These are phyloP conservation scores for Vaccinium vitisidaea DNA, from an alignment of 148 eudicot genomes.

Conservation along the genomic window DNA sequence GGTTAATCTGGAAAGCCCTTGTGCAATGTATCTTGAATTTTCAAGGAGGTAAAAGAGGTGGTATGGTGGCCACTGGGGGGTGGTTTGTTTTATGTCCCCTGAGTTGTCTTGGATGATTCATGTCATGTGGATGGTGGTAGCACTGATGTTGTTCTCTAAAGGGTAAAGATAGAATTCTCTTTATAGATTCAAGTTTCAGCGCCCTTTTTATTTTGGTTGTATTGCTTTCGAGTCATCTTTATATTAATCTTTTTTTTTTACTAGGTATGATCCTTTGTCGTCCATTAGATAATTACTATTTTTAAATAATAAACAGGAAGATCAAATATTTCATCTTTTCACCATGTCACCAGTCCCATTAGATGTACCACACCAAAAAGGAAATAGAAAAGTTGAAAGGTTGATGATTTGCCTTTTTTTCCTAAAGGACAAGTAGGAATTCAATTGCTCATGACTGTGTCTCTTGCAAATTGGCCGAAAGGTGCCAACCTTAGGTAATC, in stretches of 20 bases:
- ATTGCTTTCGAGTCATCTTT: background rate
- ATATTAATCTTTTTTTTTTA: background rate
- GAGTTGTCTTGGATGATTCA: background rate
- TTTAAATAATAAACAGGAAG: background rate
- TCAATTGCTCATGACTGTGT: slow-evolving; percentile 8
- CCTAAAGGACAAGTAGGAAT: background rate
- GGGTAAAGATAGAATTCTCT: background rate
- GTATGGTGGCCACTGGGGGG: background rate
- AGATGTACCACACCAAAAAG: background rate
- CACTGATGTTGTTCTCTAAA: background rate
- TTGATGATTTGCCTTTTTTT: background rate
- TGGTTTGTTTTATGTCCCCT: background rate
- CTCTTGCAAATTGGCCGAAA: slow-evolving; percentile 13
- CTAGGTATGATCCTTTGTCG: background rate
- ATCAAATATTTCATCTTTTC: background rate
- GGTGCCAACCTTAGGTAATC: background rate
- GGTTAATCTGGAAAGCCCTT: background rate
- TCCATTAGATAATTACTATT: background rate
- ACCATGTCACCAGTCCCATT: background rate
- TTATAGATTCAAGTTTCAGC: background rate
- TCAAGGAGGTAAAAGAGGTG: background rate
- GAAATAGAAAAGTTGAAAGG: background rate
- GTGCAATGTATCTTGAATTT: background rate
- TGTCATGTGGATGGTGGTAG: slow-evolving; percentile 2
- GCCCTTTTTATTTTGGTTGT: background rate